phyloP scores from a whole-genome alignment of 768 basidiomycete genomes.

The Roridomyces roridus region DNA sequence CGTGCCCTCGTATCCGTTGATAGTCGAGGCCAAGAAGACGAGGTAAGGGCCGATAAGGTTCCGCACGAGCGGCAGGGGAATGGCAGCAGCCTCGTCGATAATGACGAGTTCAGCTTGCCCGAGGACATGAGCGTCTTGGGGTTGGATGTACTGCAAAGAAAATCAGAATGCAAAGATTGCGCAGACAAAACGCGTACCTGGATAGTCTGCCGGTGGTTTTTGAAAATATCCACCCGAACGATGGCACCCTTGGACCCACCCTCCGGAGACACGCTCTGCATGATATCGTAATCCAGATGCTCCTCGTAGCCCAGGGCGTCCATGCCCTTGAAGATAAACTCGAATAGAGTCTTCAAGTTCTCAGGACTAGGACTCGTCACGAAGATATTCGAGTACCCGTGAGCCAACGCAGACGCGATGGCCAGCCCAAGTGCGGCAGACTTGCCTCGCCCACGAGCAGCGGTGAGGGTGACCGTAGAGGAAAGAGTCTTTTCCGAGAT shows the following conservation, averaged over 20 bases:
- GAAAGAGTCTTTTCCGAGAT: constrained; percentile 92
- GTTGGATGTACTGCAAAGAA: constrained; percentile 88
- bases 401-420: constrained; percentile 89
- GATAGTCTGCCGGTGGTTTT: constrained; percentile 93
- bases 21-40: constrained; percentile 98
- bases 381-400: constrained; percentile 97
- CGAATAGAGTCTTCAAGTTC: constrained; percentile 97
- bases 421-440: constrained; percentile 96
- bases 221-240: constrained; percentile 93
- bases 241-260: constrained; percentile 84
- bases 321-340: constrained; percentile 96
- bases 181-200: constrained; percentile 64
- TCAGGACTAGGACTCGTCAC: constrained; percentile 98
- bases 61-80: constrained; percentile 93
- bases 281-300: constrained; percentile 96
- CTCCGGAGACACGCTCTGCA: constrained; percentile 93
- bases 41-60: constrained; percentile 96
- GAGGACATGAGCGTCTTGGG: constrained; percentile 95
- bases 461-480: constrained; percentile 94
- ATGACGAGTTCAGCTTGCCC: constrained; percentile 97
- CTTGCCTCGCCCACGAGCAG: constrained; percentile 94
- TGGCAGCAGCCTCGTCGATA: constrained; percentile 98
- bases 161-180: neutral
- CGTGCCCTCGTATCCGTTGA: constrained; percentile 99
- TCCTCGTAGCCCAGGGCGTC: constrained; percentile 96